Conservation (phyloP, 768 basidiomycete genomes). For the Rubroboletus satanas region DNA sequence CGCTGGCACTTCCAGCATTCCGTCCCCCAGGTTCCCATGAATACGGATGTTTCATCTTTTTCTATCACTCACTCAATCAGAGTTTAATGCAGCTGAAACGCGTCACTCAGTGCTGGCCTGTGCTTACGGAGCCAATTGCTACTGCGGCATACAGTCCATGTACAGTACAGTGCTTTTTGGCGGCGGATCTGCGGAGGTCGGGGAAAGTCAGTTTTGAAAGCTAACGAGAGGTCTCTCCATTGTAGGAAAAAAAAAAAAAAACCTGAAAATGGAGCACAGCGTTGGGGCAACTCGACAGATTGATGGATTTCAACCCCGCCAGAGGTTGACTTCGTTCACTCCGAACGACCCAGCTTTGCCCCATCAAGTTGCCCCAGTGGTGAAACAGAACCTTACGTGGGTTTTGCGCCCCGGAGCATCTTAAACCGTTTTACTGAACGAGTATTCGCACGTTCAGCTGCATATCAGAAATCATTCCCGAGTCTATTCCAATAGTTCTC, state of each 20-base stretch:
- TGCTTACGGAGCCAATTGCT: conserved; percentile 7
- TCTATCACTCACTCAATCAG: conserved; percentile 12
- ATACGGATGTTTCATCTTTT: conserved; percentile 15
- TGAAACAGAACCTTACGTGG: conserved; percentile 18
- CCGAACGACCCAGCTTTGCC: conserved; percentile 2
- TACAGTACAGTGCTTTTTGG: neutral
- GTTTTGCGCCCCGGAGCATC: neutral
- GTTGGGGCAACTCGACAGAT: conserved; percentile 1
- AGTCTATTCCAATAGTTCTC: conserved; percentile 11
- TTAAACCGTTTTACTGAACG: neutral
- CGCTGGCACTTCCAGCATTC: conserved; percentile 9
- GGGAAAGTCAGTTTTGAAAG: neutral
- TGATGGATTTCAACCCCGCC: neutral
- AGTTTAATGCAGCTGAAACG: conserved; percentile 26
- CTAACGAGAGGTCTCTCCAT: neutral
- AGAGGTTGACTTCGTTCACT: neutral
- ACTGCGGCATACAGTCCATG: conserved; percentile 1
- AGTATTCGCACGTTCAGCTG: conserved; percentile 13
- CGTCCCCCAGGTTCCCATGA: conserved; percentile 15
- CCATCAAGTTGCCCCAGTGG: conserved; percentile 1
- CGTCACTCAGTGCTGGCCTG: conserved; percentile 12
- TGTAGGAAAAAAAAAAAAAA: neutral
- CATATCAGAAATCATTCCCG: conserved; percentile 1
- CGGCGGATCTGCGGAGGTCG: conserved; percentile 19
- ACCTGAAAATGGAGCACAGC: neutral